phyloP scores from a whole-genome alignment of 768 basidiomycete species.

The Mrakia blollopis region DNA sequence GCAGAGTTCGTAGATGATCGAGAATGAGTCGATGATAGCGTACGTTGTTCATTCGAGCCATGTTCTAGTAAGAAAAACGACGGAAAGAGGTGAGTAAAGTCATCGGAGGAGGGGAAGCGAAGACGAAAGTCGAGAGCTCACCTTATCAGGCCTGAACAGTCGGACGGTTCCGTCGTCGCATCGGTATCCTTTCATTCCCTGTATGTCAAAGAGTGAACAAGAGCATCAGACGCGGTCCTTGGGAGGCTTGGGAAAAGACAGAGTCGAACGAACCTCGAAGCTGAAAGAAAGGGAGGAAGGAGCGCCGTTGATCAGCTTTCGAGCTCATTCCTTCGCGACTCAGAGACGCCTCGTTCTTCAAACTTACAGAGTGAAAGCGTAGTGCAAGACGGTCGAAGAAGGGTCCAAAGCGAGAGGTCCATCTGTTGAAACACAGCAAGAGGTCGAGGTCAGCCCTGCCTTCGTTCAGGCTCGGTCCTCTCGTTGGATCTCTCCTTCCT shows the following conservation, averaged over 20 bases:
- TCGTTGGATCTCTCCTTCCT: neutral
- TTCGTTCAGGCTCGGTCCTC: neutral
- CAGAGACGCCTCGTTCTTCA: neutral
- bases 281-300: conserved; percentile 26
- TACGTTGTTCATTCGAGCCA: conserved; percentile 65
- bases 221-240: neutral
- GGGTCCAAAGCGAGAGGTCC: conserved; percentile 70
- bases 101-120: neutral
- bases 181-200: conserved; percentile 91
- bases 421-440: conserved; percentile 48
- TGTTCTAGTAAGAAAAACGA: conserved; percentile 18
- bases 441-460: conserved; percentile 1
- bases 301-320: neutral
- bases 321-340: neutral
- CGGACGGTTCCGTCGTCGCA: conserved; percentile 65
- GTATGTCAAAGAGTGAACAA: neutral
- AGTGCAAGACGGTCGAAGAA: conserved; percentile 79
- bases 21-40: neutral
- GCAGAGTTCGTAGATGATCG: neutral
- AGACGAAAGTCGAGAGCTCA: conserved; percentile 3
- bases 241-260: no score
- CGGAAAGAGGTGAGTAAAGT: neutral
- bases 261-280: conserved; percentile 47
- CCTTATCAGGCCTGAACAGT: conserved; percentile 87
- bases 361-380: conserved; percentile 69